Evolutionary conservation across 441 rosid genomes (phyloP).

Genomic region (Populus tomentosa): DNA sequence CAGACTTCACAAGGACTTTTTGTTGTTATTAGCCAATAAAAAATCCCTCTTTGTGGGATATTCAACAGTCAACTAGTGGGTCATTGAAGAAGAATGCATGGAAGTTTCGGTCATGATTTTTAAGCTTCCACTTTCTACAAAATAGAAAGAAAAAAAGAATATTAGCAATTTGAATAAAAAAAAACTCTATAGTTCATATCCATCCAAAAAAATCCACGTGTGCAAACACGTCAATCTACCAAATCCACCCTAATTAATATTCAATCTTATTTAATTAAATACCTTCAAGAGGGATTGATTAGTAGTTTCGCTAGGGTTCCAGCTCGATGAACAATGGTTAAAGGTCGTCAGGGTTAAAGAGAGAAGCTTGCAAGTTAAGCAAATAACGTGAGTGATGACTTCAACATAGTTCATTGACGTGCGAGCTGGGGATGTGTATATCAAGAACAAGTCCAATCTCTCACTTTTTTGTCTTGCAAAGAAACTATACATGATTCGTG

Average conservation of each 20-base stretch:
- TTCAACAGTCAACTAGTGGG: constrained; percentile 28
- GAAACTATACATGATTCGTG: background rate
- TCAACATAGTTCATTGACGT: background rate
- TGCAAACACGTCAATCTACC: constrained; percentile 9
- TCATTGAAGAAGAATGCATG: constrained; percentile 16
- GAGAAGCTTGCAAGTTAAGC: background rate
- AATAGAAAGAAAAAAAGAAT: background rate
- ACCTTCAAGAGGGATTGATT: background rate
- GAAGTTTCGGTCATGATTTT: constrained; percentile 23
- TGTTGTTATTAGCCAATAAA: constrained; percentile 22
- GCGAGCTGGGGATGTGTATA: background rate
- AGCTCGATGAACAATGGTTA: background rate
- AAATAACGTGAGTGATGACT: background rate
- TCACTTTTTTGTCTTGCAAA: background rate
- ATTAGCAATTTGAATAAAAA: no score
- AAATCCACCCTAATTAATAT: background rate
- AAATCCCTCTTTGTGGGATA: background rate
- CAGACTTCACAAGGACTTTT: constrained; percentile 1
- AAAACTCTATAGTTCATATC: background rate
- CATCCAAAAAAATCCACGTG: constrained; percentile 12
- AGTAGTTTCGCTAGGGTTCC: background rate
- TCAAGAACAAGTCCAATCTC: background rate
- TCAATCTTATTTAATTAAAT: no score
- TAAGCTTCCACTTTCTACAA: constrained; percentile 11
- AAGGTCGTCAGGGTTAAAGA: background rate